Evolutionary conservation across 495 filamentous ascomycete species (phyloP).

Genomic region (Penicillium bovifimosum): DNA sequence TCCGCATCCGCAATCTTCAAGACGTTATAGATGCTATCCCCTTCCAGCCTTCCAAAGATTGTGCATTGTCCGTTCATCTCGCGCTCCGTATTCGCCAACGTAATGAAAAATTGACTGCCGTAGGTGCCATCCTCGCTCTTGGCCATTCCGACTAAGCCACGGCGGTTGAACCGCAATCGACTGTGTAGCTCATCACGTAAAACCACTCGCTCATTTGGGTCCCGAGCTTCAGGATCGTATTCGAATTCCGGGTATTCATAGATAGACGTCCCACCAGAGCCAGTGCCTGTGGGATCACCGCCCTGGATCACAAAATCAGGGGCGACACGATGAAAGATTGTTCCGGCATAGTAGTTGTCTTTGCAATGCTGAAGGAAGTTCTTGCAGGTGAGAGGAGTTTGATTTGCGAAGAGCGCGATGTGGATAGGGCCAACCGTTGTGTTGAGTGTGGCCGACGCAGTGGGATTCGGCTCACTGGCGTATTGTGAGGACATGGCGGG

Average conservation of each 20-base stretch:
- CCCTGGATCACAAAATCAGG: slow-evolving; percentile 92
- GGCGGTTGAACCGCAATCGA: slow-evolving; percentile 84
- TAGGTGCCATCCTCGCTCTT: slow-evolving; percentile 68
- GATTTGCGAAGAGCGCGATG: slow-evolving; percentile 88
- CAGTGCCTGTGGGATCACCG: slow-evolving; percentile 89
- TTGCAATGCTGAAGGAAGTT: slow-evolving; percentile 95
- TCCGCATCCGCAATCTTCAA: slow-evolving; percentile 88
- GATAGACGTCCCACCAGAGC: slow-evolving; percentile 84
- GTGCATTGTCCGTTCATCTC: slow-evolving; percentile 90
- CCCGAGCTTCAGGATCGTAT: slow-evolving; percentile 57
- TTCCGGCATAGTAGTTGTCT: slow-evolving; percentile 89
- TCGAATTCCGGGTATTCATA: slow-evolving; percentile 80
- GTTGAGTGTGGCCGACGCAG: slow-evolving; percentile 81
- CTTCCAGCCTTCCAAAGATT: slow-evolving; percentile 86
- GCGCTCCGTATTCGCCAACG: slow-evolving; percentile 68
- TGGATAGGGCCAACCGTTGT: slow-evolving; percentile 84
- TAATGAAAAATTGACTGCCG: slow-evolving; percentile 96
- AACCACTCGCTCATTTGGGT: slow-evolving; percentile 53
- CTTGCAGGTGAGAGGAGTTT: slow-evolving; percentile 82
- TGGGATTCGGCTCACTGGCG: slow-evolving; percentile 89
- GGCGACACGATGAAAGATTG: slow-evolving; percentile 88
- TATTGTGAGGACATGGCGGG: slow-evolving; percentile 75
- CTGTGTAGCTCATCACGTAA: slow-evolving; percentile 90
- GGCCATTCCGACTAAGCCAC: slow-evolving; percentile 87
- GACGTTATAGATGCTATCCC: slow-evolving; percentile 93